phyloP scores from a whole-genome alignment of 441 rosid genomes.

The Populus hybrid region DNA sequence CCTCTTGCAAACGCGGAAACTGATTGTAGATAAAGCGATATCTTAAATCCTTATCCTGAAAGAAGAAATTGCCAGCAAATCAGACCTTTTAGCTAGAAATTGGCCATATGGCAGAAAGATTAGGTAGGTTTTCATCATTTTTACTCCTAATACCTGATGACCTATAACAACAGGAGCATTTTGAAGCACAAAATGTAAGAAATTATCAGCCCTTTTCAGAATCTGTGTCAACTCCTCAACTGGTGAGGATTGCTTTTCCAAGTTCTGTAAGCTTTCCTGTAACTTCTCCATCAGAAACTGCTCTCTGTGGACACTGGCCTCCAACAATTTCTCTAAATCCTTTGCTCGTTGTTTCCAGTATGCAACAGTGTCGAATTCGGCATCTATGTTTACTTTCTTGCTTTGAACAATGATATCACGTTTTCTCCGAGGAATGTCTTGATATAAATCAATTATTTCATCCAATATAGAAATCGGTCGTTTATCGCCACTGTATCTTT shows the following conservation, averaged over 20 bases:
- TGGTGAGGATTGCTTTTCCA: slow-evolving; percentile 76
- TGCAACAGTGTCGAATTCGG: no score
- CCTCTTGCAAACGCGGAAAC: slow-evolving; percentile 76
- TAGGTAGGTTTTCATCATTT: neutral
- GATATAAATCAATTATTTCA: slow-evolving; percentile 44
- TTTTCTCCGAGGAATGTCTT: slow-evolving; percentile 48
- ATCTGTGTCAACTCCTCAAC: slow-evolving; percentile 87
- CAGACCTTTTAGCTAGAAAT: slow-evolving; percentile 11
- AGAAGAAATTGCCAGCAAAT: slow-evolving; percentile 5
- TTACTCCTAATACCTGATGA: slow-evolving; percentile 62
- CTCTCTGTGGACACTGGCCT: no score
- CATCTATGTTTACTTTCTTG: slow-evolving; percentile 54
- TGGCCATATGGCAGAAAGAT: neutral
- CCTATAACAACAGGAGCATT: slow-evolving; percentile 95
- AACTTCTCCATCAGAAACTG: slow-evolving; percentile 64
- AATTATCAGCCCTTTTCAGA: slow-evolving; percentile 88
- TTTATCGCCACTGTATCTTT: slow-evolving; percentile 47
- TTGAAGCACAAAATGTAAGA: slow-evolving; percentile 91
- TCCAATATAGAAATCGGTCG: slow-evolving; percentile 63
- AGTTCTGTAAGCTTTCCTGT: slow-evolving; percentile 59
- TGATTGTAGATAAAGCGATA: slow-evolving; percentile 94
- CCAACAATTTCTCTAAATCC: no score
- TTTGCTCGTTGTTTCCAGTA: no score
- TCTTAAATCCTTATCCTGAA: slow-evolving; percentile 84
- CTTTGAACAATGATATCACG: slow-evolving; percentile 40